Base-by-base conservation (phyloP, 768 basidiomycete genomes). In the Cystofilobasidium capitatum region DNA sequence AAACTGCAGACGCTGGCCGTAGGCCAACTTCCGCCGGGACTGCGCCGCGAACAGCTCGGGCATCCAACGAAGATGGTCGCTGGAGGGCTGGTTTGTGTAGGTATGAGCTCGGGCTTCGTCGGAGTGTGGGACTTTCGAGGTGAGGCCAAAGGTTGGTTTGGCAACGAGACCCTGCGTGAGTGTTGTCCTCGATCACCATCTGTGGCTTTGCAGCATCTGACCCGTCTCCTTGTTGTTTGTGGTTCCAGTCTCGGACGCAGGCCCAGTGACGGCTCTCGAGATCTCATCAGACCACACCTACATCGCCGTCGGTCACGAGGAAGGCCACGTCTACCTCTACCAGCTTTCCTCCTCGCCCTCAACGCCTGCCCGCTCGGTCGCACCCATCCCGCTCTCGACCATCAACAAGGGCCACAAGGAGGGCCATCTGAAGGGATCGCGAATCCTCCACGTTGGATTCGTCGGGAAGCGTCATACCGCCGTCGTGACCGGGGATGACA, bases 211-310 rank as follows among this genome's bases (percentile, higher is more conserved):
- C n/a, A n/a, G n/a, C n/a, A n/a, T n/a, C n/a, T n/a, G n/a, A n/a
- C n/a, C n/a, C n/a, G n/a, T n/a, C n/a, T n/a, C n/a, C n/a, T 47
- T 0, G 4, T 44, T 61, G n/a, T 40, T 61, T 24, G 22, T 39
- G 33, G 29, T 20, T 37, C 59, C 77, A 88, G 87, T 81, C 47
- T 85, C 80, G 72, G 77, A 78, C 3, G 78, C 86, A 13, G 90
- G 91, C 24, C 77, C 89, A 17, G 88, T 91, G 10, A 93, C 89
- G n/a, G 88, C 93, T 1, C 77, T 99, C 17, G 86, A 90, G 0
- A 79, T 99, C 55, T 96, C 93, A 12, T 85, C 89, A 72, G 96
- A 99, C 74, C 90, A 91, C 72, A 97, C 93, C 1, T 96, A 86
- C 75, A 80, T 97, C 58, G 94, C 87, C 0, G 87, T 87, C 2